These are phyloP conservation scores for Phytophthora sp. DNA, from an alignment of 352 stramenopile genomes.

Conservation along the genomic window DNA sequence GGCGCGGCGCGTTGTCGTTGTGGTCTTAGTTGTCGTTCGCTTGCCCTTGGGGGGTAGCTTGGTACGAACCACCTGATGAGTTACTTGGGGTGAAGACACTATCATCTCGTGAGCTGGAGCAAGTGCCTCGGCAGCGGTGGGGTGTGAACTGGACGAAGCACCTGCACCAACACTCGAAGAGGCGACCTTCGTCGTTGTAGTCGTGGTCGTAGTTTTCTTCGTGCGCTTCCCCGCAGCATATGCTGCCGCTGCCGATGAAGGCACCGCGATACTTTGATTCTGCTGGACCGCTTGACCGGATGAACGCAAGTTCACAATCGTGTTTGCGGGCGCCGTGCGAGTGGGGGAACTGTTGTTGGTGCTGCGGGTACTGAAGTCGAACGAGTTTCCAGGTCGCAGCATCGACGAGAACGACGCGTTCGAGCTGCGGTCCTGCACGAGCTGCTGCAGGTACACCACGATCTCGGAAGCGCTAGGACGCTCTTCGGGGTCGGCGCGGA, in stretches of 20 bases:
- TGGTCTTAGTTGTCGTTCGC: conserved; percentile 18
- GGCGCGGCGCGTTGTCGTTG: conserved; percentile 19
- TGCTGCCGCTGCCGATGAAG: conserved; percentile 5
- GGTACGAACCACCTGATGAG: conserved; percentile 24
- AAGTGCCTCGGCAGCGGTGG: conserved; percentile 10
- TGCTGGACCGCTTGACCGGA: conserved; percentile 7
- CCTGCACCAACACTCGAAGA: conserved; percentile 5
- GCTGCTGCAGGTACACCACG: conserved; percentile 54
- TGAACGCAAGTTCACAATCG: conserved; percentile 22
- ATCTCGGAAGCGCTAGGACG: conserved; percentile 64
- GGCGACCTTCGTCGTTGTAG: conserved; percentile 14
- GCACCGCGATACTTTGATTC: conserved; percentile 5
- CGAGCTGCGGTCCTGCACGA: conserved; percentile 32
- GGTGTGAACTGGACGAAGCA: not conserved
- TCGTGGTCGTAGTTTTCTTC: conserved; percentile 22
- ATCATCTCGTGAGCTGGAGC: conserved; percentile 18
- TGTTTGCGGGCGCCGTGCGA: conserved; percentile 22
- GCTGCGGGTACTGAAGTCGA: conserved; percentile 26
- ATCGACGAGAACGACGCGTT: conserved; percentile 23
- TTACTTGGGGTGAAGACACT: conserved; percentile 22
- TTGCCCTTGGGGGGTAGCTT: conserved; percentile 25
- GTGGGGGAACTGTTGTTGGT: conserved; percentile 24
- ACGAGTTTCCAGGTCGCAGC: conserved; percentile 15
- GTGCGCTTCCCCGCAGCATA: conserved; percentile 15
- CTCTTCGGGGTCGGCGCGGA: conserved; percentile 55